Base-by-base conservation (phyloP, 192 early-diverging fungal genomes). In the Entomortierella parvispora region DNA sequence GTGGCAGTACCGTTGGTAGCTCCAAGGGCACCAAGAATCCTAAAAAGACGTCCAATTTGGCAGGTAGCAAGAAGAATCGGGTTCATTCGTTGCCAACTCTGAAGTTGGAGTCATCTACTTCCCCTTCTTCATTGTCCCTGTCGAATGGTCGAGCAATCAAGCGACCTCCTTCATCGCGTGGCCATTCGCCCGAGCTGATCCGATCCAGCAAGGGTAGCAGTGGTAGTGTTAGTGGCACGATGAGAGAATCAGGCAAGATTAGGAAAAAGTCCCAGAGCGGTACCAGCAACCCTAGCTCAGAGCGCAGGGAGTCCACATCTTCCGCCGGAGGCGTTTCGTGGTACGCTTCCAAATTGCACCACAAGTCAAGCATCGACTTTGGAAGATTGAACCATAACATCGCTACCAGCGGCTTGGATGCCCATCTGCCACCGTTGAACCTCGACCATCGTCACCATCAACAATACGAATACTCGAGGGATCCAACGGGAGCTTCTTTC, bases 321-420 rank as follows among this genome's bases (percentile, higher is more conserved):
- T 77, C 69, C 33, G 46, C 69, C 2, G 23, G 56, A 26, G 40
- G 37, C 4, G 20, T 77, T 15, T 77, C 74, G 4, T 77, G 74
- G 74, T 77, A 77, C 49, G 74, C 74, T 3, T 77, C 74, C 60
- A 77, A 77, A 42, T 53, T 77, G 8, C 74, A 77, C 8, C 74
- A 77, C 46, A 72, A 56, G 42, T 46, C 62, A 11, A 66, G 57
- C 15, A 25, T 59, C 12, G 57, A 48, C 46, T 20, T 43, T 37
- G 29, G 60, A 48, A 52, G 14, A 15, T 17, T 31, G 23, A 56
- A 61, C 15, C 63, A 51, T 34, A 59, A 53, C 1, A 58, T n/a
- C n/a, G n/a, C 52, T 37, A 47, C 20, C 20, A 42, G 42, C 17
- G 50, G 28, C 33, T 42, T 77, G 48, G 74, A 68, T 26, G 44